phyloP scores from a whole-genome alignment of 495 filamentous ascomycete species.

The Tetracladium marchalianum region DNA sequence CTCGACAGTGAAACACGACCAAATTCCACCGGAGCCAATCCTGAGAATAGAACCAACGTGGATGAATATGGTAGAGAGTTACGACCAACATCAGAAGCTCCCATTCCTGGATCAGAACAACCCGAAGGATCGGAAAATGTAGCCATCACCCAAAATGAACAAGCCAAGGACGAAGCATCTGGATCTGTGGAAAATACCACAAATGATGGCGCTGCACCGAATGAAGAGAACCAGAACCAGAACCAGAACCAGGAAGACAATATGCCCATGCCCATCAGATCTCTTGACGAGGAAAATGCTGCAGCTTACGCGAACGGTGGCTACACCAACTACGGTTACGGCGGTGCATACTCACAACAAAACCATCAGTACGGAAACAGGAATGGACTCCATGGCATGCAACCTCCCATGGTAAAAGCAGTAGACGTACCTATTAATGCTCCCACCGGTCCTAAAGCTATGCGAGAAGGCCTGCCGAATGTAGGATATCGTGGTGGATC shows the following conservation, averaged over 20 bases:
- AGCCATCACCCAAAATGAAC: constrained; percentile 5
- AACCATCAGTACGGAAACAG: constrained; percentile 8
- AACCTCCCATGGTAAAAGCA: constrained; percentile 14
- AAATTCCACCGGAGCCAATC: constrained; percentile 17
- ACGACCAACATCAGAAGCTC: constrained; percentile 20
- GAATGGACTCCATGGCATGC: constrained; percentile 11
- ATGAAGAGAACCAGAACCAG: neutral
- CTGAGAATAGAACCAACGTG: constrained; percentile 24
- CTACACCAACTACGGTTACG: constrained; percentile 7
- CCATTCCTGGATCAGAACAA: constrained; percentile 8
- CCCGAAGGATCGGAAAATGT: constrained; percentile 13
- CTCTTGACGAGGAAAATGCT: constrained; percentile 13
- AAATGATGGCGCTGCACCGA: neutral
- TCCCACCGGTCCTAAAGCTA: constrained; percentile 86
- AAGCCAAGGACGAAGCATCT: neutral
- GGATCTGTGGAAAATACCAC: neutral
- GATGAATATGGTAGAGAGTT: constrained; percentile 46
- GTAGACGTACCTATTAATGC: constrained; percentile 50
- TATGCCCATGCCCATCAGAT: constrained; percentile 15
- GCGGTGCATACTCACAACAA: constrained; percentile 4
- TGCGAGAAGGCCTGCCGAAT: constrained; percentile 78
- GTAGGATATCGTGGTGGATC: constrained; percentile 15
- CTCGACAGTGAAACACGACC: constrained; percentile 11
- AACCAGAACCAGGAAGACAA: neutral
- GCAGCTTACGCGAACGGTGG: neutral